A percentile compares a stretch with the other conserved stretches of the same genome.
Evolutionary conservation across 768 basidiomycete species (phyloP).

Genomic region (Lepiota venenata): DNA sequence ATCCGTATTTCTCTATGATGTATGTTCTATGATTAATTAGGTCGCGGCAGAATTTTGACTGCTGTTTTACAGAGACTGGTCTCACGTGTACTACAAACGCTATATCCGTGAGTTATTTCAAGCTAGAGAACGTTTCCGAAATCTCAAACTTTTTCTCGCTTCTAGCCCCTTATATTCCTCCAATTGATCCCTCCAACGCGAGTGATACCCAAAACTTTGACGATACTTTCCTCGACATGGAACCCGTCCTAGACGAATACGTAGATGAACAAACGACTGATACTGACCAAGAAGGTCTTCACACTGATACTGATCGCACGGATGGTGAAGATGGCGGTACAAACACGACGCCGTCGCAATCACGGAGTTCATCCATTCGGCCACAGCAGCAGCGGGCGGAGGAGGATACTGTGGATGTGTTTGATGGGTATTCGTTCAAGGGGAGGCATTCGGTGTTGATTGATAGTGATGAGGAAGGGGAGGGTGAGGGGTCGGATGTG

Average conservation of each 20-base stretch:
- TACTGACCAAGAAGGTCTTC: slow-evolving; percentile 50
- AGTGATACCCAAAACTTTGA: slow-evolving; percentile 98
- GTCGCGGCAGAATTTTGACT: slow-evolving; percentile 9
- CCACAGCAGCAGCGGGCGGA: slow-evolving; percentile 21
- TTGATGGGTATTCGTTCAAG: slow-evolving; percentile 94
- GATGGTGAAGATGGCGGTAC: slow-evolving; percentile 63
- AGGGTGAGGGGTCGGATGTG: slow-evolving; percentile 25
- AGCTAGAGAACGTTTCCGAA: slow-evolving; percentile 6
- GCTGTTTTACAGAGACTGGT: slow-evolving; percentile 69
- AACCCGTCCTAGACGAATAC: slow-evolving; percentile 80
- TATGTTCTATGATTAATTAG: slow-evolving; percentile 33
- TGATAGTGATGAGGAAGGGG: slow-evolving; percentile 68
- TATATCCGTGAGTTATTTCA: slow-evolving; percentile 73
- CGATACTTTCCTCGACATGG: slow-evolving; percentile 95
- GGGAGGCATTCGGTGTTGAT: slow-evolving; percentile 78
- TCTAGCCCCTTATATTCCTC: slow-evolving; percentile 88
- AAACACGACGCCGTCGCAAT: slow-evolving; percentile 76
- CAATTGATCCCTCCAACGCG: slow-evolving; percentile 87
- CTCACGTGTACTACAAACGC: slow-evolving; percentile 90
- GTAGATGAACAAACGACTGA: slow-evolving; percentile 50
- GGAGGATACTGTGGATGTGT: slow-evolving; percentile 70
- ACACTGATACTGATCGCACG: slow-evolving; percentile 67
- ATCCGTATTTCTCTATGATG: slow-evolving; percentile 96
- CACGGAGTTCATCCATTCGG: slow-evolving; percentile 70
- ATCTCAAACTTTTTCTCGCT: slow-evolving; percentile 8